phyloP scores from a whole-genome alignment of 441 rosid species.

The Croton setiger region DNA sequence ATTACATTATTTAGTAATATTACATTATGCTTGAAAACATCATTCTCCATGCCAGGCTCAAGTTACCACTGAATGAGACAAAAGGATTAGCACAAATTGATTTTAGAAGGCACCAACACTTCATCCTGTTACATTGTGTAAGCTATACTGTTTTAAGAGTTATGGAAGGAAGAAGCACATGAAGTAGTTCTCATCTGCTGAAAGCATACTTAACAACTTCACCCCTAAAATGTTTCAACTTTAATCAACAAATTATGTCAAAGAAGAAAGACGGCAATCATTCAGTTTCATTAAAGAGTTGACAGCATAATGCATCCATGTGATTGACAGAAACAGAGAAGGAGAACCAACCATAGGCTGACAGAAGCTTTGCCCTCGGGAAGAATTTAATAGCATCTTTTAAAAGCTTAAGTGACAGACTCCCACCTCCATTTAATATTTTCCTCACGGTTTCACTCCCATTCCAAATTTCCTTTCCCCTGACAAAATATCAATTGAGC shows the following conservation, averaged over 20 bases:
- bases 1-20: not conserved
- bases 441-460: constrained; percentile 44
- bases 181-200: not conserved
- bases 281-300: constrained; percentile 1
- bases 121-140: not conserved
- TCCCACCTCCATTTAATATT: constrained; percentile 83
- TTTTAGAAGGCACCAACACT: not conserved
- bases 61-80: not conserved
- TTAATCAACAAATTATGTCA: not conserved
- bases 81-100: not conserved
- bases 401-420: constrained; percentile 48
- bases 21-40: not conserved
- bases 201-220: not conserved
- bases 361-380: constrained; percentile 66
- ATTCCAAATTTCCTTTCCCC: constrained; percentile 38
- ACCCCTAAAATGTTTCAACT: not conserved
- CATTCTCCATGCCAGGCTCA: not conserved
- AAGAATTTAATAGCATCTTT: constrained; percentile 42
- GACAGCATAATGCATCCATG: constrained; percentile 2
- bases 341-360: constrained; percentile 64
- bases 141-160: not conserved
- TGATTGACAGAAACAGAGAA: constrained; percentile 10
- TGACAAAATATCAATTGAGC: constrained; percentile 20
- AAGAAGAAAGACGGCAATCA: not conserved
- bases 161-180: not conserved